A percentile compares a stretch with the other conserved stretches of the same genome.
These are phyloP conservation scores for Leccinellum albellum DNA, from an alignment of 768 basidiomycete species.

Conservation along the genomic window DNA sequence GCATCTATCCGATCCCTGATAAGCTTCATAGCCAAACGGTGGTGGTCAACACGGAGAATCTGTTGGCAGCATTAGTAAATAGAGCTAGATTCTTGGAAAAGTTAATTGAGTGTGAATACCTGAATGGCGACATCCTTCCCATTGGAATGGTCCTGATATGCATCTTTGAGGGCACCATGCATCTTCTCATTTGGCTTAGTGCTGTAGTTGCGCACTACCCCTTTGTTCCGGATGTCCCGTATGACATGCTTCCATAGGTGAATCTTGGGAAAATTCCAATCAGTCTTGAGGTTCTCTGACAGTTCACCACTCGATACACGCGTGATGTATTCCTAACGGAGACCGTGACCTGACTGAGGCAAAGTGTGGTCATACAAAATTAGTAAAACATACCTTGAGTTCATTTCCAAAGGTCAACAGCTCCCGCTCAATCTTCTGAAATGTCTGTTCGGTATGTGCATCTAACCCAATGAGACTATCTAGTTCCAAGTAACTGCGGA, in stretches of 20 bases:
- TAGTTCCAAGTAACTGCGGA: no score
- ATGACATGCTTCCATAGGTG: slow-evolving; percentile 34
- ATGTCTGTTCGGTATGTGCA: no score
- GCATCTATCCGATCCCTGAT: neutral
- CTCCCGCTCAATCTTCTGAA: no score
- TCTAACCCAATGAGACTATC: no score
- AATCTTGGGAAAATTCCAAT: slow-evolving; percentile 36
- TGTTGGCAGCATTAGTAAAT: neutral
- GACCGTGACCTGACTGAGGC: neutral
- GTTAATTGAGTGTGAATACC: neutral
- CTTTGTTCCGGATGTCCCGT: slow-evolving; percentile 32
- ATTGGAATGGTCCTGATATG: neutral
- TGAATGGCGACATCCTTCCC: neutral
- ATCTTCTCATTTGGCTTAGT: slow-evolving; percentile 30
- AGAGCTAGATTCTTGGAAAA: no score
- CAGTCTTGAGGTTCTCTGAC: slow-evolving; percentile 12
- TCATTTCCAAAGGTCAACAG: no score
- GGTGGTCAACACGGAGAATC: neutral
- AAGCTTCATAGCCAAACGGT: neutral
- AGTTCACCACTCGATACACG: neutral
- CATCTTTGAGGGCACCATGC: neutral
- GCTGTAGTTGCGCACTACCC: slow-evolving; percentile 29
- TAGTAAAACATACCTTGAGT: neutral
- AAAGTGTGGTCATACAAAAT: no score
- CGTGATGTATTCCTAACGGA: neutral